Evolutionary conservation across 176 grass and related monocot genomes (phyloP).

Genomic region (Musa acuminata): DNA sequence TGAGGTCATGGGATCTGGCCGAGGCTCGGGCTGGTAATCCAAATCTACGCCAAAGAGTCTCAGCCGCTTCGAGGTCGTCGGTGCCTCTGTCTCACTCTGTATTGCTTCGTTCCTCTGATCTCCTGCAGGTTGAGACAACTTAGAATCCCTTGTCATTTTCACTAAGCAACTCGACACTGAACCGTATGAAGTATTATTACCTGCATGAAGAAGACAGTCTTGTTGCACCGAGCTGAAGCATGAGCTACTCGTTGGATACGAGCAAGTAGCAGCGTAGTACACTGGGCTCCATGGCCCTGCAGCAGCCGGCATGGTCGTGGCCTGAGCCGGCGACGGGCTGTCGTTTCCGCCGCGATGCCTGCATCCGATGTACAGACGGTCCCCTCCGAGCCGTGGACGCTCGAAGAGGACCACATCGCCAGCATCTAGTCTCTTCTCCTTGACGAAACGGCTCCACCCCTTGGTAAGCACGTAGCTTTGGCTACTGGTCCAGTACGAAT

Average conservation of each 20-base stretch:
- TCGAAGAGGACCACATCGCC: conserved; percentile 31
- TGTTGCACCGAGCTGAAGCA: neutral
- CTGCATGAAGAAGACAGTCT: neutral
- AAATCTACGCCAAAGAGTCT: conserved; percentile 12
- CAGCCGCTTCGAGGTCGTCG: conserved; percentile 8
- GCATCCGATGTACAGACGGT: conserved; percentile 60
- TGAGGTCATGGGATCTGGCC: neutral
- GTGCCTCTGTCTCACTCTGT: neutral
- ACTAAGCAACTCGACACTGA: neutral
- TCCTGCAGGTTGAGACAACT: conserved; percentile 1
- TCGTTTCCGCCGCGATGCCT: neutral
- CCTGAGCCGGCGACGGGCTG: neutral
- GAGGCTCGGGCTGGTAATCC: neutral
- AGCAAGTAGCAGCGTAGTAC: neutral
- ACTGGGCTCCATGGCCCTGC: neutral
- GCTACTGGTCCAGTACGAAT: conserved; percentile 21
- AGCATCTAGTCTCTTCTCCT: conserved; percentile 13
- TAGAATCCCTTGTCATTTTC: neutral
- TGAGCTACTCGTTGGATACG: neutral
- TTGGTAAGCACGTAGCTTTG: conserved; percentile 23
- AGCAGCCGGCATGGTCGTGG: neutral
- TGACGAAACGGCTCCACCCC: conserved; percentile 21
- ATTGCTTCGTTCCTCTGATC: neutral
- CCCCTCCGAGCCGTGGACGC: conserved; percentile 29
- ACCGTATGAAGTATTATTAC: neutral